A percentile compares a stretch with the other conserved stretches of the same genome.
phyloP scores from a whole-genome alignment of 768 basidiomycete genomes.

The Tricholoma terreum region DNA sequence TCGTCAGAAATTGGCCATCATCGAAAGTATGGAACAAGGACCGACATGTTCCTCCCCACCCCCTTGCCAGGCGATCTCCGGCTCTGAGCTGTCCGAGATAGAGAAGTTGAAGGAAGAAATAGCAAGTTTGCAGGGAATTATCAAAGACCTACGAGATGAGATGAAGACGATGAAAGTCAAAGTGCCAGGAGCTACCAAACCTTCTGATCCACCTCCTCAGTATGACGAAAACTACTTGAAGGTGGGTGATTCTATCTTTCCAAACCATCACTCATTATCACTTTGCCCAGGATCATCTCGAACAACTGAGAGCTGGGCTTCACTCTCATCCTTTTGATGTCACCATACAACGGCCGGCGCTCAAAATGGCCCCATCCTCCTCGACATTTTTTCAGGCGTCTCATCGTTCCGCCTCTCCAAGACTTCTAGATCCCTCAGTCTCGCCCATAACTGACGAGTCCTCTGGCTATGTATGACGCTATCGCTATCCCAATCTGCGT shows the following conservation, averaged over 20 bases:
- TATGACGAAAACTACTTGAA: conserved; percentile 34
- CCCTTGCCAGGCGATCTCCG: not conserved
- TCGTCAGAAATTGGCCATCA: conserved; percentile 53
- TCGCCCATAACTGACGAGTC: conserved; percentile 2
- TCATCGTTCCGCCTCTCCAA: not conserved
- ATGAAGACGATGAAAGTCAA: conserved; percentile 30
- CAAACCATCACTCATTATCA: not conserved
- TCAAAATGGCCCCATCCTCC: not conserved
- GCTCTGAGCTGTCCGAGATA: conserved; percentile 22
- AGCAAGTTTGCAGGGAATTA: conserved; percentile 31
- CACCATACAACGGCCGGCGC: not conserved
- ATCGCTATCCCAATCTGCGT: not conserved
- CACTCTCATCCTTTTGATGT: not conserved
- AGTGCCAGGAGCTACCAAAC: conserved; percentile 17
- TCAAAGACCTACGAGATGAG: conserved; percentile 37
- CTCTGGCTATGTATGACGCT: conserved; percentile 11
- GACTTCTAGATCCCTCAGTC: not conserved
- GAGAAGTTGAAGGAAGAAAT: conserved; percentile 36
- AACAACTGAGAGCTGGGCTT: not conserved
- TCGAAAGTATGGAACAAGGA: conserved; percentile 40
- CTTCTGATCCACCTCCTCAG: conserved; percentile 34
- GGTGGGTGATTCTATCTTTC: conserved; percentile 16
- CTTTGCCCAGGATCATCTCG: not conserved
- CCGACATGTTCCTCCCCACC: conserved; percentile 11
- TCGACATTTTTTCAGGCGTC: conserved; percentile 3